A percentile compares a stretch with the other conserved stretches of the same genome.
Evolutionary conservation across 352 stramenopile species (phyloP).

Genomic region (Plasmopara muralis): DNA sequence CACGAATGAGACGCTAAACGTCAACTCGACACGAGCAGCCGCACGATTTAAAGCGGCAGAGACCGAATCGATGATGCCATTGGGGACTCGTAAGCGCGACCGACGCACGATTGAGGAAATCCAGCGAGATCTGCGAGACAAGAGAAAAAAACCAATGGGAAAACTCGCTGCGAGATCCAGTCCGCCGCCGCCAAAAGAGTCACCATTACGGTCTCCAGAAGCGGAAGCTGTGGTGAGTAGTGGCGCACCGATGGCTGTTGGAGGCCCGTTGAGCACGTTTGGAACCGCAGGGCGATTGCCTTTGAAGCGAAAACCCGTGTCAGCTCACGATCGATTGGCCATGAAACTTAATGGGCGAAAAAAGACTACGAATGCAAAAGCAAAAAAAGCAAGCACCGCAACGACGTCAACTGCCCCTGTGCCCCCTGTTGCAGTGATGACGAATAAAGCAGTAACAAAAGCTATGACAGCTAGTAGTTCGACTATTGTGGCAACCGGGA

Average conservation of each 20-base stretch:
- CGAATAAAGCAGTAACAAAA: conserved; percentile 29
- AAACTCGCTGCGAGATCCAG: conserved; percentile 32
- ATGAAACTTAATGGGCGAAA: conserved; percentile 66
- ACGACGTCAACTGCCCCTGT: conserved; percentile 25
- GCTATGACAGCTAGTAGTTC: conserved; percentile 21
- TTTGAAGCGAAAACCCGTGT: conserved; percentile 62
- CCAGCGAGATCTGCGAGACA: conserved; percentile 70
- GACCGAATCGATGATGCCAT: conserved; percentile 53
- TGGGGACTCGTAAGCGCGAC: conserved; percentile 80
- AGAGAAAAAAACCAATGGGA: conserved; percentile 39
- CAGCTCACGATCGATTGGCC: conserved; percentile 58
- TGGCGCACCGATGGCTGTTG: conserved; percentile 27
- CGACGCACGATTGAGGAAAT: conserved; percentile 86
- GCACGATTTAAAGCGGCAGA: conserved; percentile 51
- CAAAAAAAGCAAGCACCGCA: conserved; percentile 35
- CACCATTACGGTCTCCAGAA: conserved; percentile 62
- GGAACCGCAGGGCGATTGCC: conserved; percentile 28
- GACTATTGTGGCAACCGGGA: conserved; percentile 10
- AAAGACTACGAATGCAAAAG: conserved; percentile 30
- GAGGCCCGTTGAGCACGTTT: conserved; percentile 55
- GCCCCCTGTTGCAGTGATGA: conserved; percentile 47
- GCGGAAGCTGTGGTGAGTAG: conserved; percentile 31
- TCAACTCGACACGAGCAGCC: conserved; percentile 64
- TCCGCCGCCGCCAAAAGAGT: conserved; percentile 48
- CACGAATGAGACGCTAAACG: conserved; percentile 45